Evolutionary conservation across 2,329 filamentous ascomycete species (phyloP), one percentile per base, ranked within the genome.

Genomic region (Diaporthe amygdali): DNA sequence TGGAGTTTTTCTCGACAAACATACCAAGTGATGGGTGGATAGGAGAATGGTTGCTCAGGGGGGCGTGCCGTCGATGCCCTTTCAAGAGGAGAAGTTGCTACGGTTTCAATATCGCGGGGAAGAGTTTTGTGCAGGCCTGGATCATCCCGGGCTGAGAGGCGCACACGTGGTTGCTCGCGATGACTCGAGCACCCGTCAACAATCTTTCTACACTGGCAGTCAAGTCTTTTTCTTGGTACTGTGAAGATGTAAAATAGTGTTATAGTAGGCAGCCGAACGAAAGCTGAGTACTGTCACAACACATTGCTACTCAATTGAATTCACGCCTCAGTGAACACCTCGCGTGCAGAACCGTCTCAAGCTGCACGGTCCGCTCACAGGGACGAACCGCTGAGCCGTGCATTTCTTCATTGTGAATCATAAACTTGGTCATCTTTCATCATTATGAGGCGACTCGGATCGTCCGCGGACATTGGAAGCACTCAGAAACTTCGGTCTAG

Each of bases 1-100:
- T 68, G 69, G 69, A 63, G 30, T 32, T 64, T 64, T 46, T 39
- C 14, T 39, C 44, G 32, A 49, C 63, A 30, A 39, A 54, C 54
- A 63, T 63, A 68, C 64, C 52, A 68, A 32, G 27, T 52, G 44
- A 64, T 27, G 51, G 59, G 47, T 46, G 37, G 59, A 22, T 22
- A 9, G 17, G 12, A 66, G 47, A 51, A 17, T 10, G 59, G 22
- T 37, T 49, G 30, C 44, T 34, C n/a, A 46, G n/a, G 47, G 27
- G 46, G 22, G 27, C 34, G 39, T 7, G 47, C 49, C 44, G 44
- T 49, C 44, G 49, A 37, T 64, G 68, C 44, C 44, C 8, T 15
- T 12, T 41, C 34, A 54, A 39, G n/a, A 51, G 37, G 15, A 37
- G 55, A 41, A 25, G 25, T 41, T 32, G 20, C 14, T 41, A 4